phyloP scores from a whole-genome alignment of 257 asterid genomes.

The Nicotiana attenuata region DNA sequence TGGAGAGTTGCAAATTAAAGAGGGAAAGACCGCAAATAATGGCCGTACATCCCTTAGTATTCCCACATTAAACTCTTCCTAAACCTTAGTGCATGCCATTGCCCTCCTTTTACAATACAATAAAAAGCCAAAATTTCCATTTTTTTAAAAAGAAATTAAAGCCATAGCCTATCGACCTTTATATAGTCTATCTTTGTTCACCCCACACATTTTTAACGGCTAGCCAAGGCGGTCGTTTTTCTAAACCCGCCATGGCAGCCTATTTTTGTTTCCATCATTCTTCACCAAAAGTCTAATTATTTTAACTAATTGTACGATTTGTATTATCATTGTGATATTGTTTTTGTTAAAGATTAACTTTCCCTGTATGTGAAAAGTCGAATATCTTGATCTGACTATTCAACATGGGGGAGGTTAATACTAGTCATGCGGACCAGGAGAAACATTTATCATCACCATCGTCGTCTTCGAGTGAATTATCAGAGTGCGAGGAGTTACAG shows the following conservation, averaged over 20 bases:
- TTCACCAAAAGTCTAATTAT: background rate
- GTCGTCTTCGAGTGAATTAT: constrained; percentile 25
- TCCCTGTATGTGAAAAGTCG: background rate
- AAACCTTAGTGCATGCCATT: constrained; percentile 17
- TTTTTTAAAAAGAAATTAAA: background rate
- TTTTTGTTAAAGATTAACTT: background rate
- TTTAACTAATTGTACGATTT: background rate
- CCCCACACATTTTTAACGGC: constrained; percentile 17
- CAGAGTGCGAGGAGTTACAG: constrained; percentile 58
- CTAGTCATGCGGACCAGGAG: background rate
- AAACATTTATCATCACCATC: constrained; percentile 10
- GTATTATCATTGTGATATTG: background rate
- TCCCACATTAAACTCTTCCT: constrained; percentile 27
- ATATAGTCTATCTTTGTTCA: background rate
- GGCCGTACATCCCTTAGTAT: constrained; percentile 18
- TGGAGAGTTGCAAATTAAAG: background rate
- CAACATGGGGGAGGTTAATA: background rate
- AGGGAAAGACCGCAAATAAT: constrained; percentile 18
- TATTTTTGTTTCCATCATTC: background rate
- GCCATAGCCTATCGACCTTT: background rate
- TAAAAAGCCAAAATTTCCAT: constrained; percentile 13
- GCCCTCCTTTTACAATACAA: constrained; percentile 8
- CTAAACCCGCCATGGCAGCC: constrained; percentile 47
- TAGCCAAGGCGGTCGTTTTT: constrained; percentile 50
- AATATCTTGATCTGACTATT: background rate